Conservation (phyloP, 345 rosid species). For the Rhizophora apiculata region DNA sequence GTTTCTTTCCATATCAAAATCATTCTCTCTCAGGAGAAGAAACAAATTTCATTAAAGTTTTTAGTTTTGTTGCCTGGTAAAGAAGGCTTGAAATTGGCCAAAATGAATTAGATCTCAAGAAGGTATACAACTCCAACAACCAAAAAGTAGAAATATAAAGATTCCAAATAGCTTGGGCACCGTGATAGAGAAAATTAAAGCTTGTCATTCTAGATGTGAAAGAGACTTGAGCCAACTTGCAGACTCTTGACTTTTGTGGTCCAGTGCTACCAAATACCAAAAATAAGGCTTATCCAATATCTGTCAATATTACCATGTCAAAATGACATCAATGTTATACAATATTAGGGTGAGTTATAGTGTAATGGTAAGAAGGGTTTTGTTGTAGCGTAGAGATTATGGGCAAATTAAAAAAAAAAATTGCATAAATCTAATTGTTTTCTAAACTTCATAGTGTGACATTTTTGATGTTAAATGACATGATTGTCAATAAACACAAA, state of each 20-base stretch:
- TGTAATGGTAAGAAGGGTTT: too few relatives aligned
- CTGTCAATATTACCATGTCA: not conserved
- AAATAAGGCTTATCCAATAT: too few relatives aligned
- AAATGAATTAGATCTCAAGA: not conserved
- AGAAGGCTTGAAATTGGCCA: conserved; percentile 1
- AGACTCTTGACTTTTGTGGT: not conserved
- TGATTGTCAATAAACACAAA: too few relatives aligned
- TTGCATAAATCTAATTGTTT: too few relatives aligned
- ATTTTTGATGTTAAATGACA: too few relatives aligned
- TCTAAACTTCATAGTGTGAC: too few relatives aligned
- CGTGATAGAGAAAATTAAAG: not conserved
- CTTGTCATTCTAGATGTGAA: not conserved
- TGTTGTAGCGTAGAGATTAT: too few relatives aligned
- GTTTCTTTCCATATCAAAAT: too few relatives aligned
- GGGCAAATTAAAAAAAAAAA: too few relatives aligned
- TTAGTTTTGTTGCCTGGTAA: not conserved
- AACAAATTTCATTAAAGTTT: not conserved
- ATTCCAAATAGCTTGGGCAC: not conserved
- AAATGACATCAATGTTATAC: too few relatives aligned
- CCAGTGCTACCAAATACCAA: not conserved
- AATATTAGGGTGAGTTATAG: too few relatives aligned
- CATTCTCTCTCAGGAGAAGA: not conserved
- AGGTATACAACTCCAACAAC: not conserved
- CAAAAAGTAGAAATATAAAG: not conserved
- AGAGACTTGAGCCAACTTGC: not conserved